phyloP scores from a whole-genome alignment of 2,329 filamentous ascomycete species.

The Colletotrichum cuscutae region DNA sequence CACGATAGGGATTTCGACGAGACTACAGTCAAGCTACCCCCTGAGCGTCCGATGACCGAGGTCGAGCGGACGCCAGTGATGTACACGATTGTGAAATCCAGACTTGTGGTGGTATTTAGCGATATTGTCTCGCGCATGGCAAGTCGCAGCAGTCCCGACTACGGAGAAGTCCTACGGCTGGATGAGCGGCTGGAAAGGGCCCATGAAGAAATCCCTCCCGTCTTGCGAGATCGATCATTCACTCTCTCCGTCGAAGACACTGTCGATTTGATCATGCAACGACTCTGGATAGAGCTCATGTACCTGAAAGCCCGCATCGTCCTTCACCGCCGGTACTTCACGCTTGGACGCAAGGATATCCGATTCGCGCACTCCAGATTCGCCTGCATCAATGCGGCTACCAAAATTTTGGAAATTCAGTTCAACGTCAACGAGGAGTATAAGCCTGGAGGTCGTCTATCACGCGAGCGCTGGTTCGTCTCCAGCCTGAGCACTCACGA shows the following conservation, averaged over 20 bases:
- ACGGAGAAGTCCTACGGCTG: slow-evolving; percentile 49
- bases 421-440: slow-evolving; percentile 52
- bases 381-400: slow-evolving; percentile 56
- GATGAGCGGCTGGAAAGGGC: slow-evolving; percentile 47
- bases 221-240: slow-evolving; percentile 42
- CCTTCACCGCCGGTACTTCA: slow-evolving; percentile 49
- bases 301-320: slow-evolving; percentile 53
- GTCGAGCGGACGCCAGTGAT: slow-evolving; percentile 41
- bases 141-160: slow-evolving; percentile 38
- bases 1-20: slow-evolving; percentile 54
- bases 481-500: slow-evolving; percentile 55
- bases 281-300: slow-evolving; percentile 50
- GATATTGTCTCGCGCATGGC: slow-evolving; percentile 36
- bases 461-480: slow-evolving; percentile 53
- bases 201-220: slow-evolving; percentile 44
- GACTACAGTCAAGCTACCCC: slow-evolving; percentile 47
- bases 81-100: slow-evolving; percentile 40
- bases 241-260: slow-evolving; percentile 46
- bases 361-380: slow-evolving; percentile 51
- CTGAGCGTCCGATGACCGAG: slow-evolving; percentile 40
- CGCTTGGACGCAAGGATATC: slow-evolving; percentile 44
- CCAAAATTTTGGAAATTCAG: slow-evolving; percentile 54
- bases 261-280: slow-evolving; percentile 50
- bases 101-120: slow-evolving; percentile 40
- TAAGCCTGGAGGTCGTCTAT: slow-evolving; percentile 50